Evolutionary conservation across 2,329 filamentous ascomycete genomes (phyloP), one percentile per base, ranked within the genome.

Genomic region (Penicillium sp.): DNA sequence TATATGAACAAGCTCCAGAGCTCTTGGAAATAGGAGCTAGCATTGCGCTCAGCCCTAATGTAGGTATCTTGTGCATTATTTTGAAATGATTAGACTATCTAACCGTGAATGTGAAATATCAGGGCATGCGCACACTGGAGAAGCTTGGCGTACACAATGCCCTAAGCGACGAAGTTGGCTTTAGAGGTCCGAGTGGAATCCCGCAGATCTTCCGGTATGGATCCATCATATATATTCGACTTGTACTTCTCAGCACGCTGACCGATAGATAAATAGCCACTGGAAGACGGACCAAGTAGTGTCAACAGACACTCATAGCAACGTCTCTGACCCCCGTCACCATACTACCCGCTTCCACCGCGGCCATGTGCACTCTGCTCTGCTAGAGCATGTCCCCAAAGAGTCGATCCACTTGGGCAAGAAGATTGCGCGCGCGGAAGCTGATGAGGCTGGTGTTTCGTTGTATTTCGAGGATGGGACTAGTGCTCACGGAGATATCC

Each of bases 401-500:
- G 68, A 75, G 0, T 70, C 65, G 1, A 75, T 83, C 25, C 79
- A 78, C 47, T 73, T 81, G 4, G 68, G 66, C 31, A 83, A 82
- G 65, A 70, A 72, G 15, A 75, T 80, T 10, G 49, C 69, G 9
- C 71, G 67, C 3, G 76, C 79, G 1, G 63, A 70, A 23, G 69
- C 68, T 6, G 68, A 74, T 17, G 65, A 67, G 0, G 50, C 68
- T 42, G 64, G 73, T 2, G 68, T 76, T 0, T 66, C 57, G 17
- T 56, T 84, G 0, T 64, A 64, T 27, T 84, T 85, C 62, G 69
- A 74, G n/a, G 82, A 84, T 62, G 81, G 79, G 6, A 77, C 74
- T 0, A 72, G 67, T 3, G 72, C 72, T 0, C 65, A 68, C 0
- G 80, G 79, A 0, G 80, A 84, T 61, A 67, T 83, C 41, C 64